Percentiles rank a stretch among this genome's conserved stretches.
phyloP scores from a whole-genome alignment of 306 rosid genomes.

The Boehmeria nivea region DNA sequence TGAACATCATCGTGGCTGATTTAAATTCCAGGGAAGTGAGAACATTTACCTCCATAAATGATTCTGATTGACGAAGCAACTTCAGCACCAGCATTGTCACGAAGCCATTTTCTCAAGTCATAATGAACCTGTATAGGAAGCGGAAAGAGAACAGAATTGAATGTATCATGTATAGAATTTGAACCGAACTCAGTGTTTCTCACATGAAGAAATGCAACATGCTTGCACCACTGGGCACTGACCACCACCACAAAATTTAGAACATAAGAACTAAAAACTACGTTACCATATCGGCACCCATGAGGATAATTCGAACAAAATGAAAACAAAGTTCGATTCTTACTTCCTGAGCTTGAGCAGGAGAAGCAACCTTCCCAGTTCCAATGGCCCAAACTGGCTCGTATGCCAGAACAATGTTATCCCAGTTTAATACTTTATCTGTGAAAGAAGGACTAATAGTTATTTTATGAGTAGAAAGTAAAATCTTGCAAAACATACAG shows the following conservation, averaged over 20 bases:
- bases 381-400: slow-evolving; percentile 53
- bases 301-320: background rate
- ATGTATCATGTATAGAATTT: background rate
- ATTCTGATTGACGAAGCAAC: slow-evolving; percentile 71
- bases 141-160: background rate
- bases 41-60: slow-evolving; percentile 77
- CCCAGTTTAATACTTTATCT: slow-evolving; percentile 40
- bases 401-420: slow-evolving; percentile 36
- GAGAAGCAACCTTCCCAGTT: slow-evolving; percentile 51
- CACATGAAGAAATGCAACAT: no score
- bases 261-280: background rate
- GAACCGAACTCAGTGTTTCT: no score
- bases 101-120: slow-evolving; percentile 81
- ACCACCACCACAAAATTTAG: background rate
- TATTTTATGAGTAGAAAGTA: background rate
- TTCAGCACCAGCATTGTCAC: slow-evolving; percentile 47
- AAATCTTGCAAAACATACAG: background rate
- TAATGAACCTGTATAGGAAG: slow-evolving; percentile 68
- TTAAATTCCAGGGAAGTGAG: background rate
- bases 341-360: slow-evolving; percentile 93
- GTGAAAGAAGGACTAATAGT: slow-evolving; percentile 1
- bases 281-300: background rate
- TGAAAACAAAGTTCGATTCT: background rate
- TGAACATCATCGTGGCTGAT: background rate
- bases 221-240: no score